phyloP scores from a whole-genome alignment of 805 yeast genomes.

The Wickerhamiella galacta region DNA sequence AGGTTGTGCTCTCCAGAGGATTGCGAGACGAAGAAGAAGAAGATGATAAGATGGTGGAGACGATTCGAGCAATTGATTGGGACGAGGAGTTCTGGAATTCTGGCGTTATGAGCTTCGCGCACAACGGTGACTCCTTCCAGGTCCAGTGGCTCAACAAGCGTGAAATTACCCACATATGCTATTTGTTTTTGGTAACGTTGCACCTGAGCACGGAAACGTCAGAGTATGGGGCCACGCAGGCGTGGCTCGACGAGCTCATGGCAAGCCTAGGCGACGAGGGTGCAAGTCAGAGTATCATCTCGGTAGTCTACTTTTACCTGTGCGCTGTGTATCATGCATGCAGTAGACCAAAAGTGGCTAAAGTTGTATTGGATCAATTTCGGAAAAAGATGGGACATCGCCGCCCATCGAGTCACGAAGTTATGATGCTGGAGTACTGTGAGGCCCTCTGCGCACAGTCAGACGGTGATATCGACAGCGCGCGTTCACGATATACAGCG shows the following conservation, averaged over 20 bases:
- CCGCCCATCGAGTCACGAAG: background rate
- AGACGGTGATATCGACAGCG: too few species aligned
- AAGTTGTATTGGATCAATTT: too few species aligned
- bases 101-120: background rate
- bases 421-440: background rate
- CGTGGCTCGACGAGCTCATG: slow-evolving; percentile 1
- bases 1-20: too few species aligned
- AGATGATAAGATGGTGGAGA: background rate
- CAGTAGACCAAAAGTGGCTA: background rate
- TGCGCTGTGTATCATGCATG: slow-evolving; percentile 1
- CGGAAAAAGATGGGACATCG: background rate
- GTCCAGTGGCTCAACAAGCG: background rate
- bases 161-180: background rate
- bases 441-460: slow-evolving; percentile 1
- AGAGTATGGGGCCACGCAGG: background rate
- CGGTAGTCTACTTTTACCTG: background rate
- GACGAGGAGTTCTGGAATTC: background rate
- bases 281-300: background rate
- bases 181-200: background rate
- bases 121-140: background rate
- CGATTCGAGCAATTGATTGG: background rate
- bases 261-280: background rate
- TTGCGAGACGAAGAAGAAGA: too few species aligned
- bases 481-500: too few species aligned
- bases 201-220: background rate